Base-by-base conservation (phyloP, 768 basidiomycete genomes). In the Mycena chlorophos region DNA sequence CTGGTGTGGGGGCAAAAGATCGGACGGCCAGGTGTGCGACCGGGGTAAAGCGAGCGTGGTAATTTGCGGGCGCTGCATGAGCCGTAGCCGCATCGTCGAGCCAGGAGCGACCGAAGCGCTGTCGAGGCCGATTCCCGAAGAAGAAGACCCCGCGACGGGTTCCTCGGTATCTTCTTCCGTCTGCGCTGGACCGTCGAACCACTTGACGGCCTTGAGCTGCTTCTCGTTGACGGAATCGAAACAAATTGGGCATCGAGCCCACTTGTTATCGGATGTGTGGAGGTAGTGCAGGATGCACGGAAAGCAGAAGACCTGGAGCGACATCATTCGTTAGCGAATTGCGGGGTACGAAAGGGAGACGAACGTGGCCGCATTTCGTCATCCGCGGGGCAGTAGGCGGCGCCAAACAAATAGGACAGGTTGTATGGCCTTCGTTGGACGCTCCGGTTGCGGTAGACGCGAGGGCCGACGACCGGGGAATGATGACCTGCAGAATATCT, bases 361-460 rank as follows among this genome's bases (percentile, higher is more conserved):
- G 74, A 64, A 96, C 94, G 82, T 99, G 97, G 46, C 95, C 96
- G 63, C 95, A 98, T 76, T 93, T 96, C 22, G 95, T 98, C 87
- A 94, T 94, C 48, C 95, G 80, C 16, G 94, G 90, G 26, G 91
- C 91, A 38, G 86, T 83, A 4, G 94, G 96, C 38, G 91, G 84
- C 38, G 92, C 91, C 38, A 99, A 79, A 73, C 97, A 99, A 59
- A 99, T 98, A 3, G 97, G 97, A 73, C 97, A 99, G 22, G 80
- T 85, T 23, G 82, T 87, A 51, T 83, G 78, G 23, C 85, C 87
- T 64, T 85, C 87, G 19, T 78, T 56, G 61, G 71, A 68, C 49
- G 77, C 77, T 40, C 75, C 75, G 49, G 70, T 71, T 46, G 77
- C 73, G 56, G 87, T 86, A 63, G 85, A 83, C 48, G 86, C 82